A percentile compares a stretch with the other conserved stretches of the same genome.
phyloP scores from a whole-genome alignment of 2,329 filamentous ascomycete species.

The Microdochium paspali region DNA sequence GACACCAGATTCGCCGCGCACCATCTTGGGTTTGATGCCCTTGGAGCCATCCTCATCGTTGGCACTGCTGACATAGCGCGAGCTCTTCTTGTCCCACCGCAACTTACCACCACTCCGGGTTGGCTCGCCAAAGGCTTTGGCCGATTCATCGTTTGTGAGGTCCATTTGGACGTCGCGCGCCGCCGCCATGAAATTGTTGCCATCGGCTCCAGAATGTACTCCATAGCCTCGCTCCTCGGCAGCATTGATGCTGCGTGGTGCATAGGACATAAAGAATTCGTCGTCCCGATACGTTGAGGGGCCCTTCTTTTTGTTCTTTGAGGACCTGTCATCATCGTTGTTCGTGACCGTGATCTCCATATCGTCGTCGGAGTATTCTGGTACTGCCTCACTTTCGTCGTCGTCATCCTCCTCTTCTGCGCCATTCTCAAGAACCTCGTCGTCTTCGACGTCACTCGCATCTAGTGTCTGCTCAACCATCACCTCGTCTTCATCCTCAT shows the following conservation, averaged over 20 bases:
- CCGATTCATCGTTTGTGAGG: constrained; percentile 77
- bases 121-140: constrained; percentile 69
- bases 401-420: constrained; percentile 35
- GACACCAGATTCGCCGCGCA: constrained; percentile 82
- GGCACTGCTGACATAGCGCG: constrained; percentile 83
- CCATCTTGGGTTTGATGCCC: constrained; percentile 49
- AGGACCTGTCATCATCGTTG: constrained; percentile 19
- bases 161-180: constrained; percentile 90
- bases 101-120: constrained; percentile 53
- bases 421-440: constrained; percentile 23
- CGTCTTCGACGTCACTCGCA: constrained; percentile 21
- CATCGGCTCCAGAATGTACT: constrained; percentile 72
- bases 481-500: constrained; percentile 3
- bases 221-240: constrained; percentile 90
- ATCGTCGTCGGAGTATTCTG: constrained; percentile 51
- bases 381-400: constrained; percentile 34
- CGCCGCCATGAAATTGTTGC: constrained; percentile 73
- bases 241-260: constrained; percentile 67
- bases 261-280: constrained; percentile 96
- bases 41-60: constrained; percentile 94
- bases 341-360: constrained; percentile 65
- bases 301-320: constrained; percentile 40
- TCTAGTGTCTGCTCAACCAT: constrained; percentile 1
- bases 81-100: constrained; percentile 95
- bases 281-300: constrained; percentile 67